phyloP scores from a whole-genome alignment of 192 early-diverging fungal genomes.

The Chytriomyces sp. region DNA sequence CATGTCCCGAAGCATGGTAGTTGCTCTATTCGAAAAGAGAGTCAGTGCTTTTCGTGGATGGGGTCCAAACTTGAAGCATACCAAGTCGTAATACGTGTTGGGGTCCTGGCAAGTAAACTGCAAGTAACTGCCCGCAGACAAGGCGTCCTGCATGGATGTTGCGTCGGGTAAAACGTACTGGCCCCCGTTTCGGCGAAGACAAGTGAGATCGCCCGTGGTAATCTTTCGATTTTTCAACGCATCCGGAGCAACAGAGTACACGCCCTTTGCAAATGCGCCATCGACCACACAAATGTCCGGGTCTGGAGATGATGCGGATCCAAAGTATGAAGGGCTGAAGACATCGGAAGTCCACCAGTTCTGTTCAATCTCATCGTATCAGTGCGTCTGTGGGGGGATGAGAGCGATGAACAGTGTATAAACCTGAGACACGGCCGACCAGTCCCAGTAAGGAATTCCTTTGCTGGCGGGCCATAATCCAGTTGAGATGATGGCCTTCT shows the following conservation, averaged over 20 bases:
- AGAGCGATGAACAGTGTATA: neutral
- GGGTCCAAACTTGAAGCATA: neutral
- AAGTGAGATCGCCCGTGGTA: slow-evolving; percentile 8
- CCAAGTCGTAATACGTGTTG: slow-evolving; percentile 8
- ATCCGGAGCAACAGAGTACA: slow-evolving; percentile 10
- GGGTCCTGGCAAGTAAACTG: slow-evolving; percentile 5
- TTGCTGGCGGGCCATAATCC: slow-evolving; percentile 23
- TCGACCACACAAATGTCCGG: slow-evolving; percentile 13
- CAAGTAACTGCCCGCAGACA: slow-evolving; percentile 1
- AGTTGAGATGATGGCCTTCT: slow-evolving; percentile 14
- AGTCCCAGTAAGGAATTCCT: slow-evolving; percentile 30
- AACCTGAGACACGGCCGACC: slow-evolving; percentile 24
- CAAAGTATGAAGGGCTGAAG: slow-evolving; percentile 24
- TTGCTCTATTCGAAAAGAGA: neutral
- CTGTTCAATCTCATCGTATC: neutral
- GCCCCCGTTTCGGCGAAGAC: slow-evolving; percentile 11
- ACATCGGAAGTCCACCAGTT: slow-evolving; percentile 31
- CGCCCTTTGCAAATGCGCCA: slow-evolving; percentile 10
- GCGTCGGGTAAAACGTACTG: slow-evolving; percentile 12
- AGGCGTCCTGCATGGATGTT: neutral
- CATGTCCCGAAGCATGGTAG: slow-evolving; percentile 27
- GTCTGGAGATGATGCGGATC: neutral
- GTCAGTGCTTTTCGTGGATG: no score
- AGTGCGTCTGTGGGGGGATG: neutral
- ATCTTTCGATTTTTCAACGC: neutral